These are phyloP conservation scores for Venturia pyrina DNA, from an alignment of 2,329 filamentous ascomycete species.

Conservation along the genomic window DNA sequence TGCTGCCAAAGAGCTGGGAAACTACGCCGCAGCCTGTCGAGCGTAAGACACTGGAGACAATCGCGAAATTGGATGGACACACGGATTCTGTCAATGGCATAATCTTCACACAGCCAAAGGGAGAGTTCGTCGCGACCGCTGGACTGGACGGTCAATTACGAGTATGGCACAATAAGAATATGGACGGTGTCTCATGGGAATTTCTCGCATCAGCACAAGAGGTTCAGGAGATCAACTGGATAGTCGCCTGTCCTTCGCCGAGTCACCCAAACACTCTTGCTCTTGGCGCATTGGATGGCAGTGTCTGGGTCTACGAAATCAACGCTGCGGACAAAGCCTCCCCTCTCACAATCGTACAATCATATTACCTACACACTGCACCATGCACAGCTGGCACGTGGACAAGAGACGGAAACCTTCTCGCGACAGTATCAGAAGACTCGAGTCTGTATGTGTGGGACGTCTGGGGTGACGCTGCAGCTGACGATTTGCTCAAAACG, in stretches of 20 bases:
- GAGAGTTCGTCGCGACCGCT: slow-evolving; percentile 76
- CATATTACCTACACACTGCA: slow-evolving; percentile 82
- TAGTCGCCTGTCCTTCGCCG: slow-evolving; percentile 62
- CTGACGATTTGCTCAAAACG: slow-evolving; percentile 46
- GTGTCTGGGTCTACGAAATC: slow-evolving; percentile 92
- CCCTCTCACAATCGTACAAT: slow-evolving; percentile 73
- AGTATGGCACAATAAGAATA: slow-evolving; percentile 49
- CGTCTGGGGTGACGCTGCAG: slow-evolving; percentile 69
- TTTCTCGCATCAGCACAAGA: slow-evolving; percentile 74
- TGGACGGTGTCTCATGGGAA: slow-evolving; percentile 43
- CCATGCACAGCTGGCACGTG: slow-evolving; percentile 84
- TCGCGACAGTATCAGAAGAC: slow-evolving; percentile 86
- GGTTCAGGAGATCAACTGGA: slow-evolving; percentile 92
- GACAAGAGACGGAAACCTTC: slow-evolving; percentile 75
- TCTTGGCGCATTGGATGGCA: slow-evolving; percentile 80
- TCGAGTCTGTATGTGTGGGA: slow-evolving; percentile 87
- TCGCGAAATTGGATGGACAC: slow-evolving; percentile 80
- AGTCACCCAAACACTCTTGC: slow-evolving; percentile 72
- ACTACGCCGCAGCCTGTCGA: slow-evolving; percentile 49
- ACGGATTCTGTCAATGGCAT: slow-evolving; percentile 83
- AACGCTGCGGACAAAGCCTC: slow-evolving; percentile 51
- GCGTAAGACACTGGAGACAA: slow-evolving; percentile 48
- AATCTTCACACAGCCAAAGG: slow-evolving; percentile 70
- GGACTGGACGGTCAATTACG: slow-evolving; percentile 79
- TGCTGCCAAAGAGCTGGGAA: slow-evolving; percentile 69